Base-by-base conservation (phyloP, 305 asterid species). In the Plantago coronopus region DNA sequence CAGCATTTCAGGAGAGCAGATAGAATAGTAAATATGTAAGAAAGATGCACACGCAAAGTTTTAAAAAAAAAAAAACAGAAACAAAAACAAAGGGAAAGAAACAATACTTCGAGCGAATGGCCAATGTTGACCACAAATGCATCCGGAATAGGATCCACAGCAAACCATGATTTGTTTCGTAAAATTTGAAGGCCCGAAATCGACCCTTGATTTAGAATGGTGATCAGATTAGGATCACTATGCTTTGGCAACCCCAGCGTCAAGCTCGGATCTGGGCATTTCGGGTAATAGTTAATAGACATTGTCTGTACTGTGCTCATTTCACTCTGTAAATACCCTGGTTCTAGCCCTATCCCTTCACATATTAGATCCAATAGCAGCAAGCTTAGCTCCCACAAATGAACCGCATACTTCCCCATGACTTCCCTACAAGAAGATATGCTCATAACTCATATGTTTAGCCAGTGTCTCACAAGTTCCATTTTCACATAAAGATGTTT, bases 181-280 rank as follows among this genome's bases (percentile, higher is more conserved):
- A 69, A 48, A 44, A 63, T 70, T 47, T 69, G 74, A 54, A 76
- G 78, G 5, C 74, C 76, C 2, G 46, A 1, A 15, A 68, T 46
- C 12, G 44, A 13, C 5, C 73, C 74, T 66, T 62, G 78, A 18
- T 29, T 49, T 21, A 77, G 64, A 37, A 71, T 5, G 22, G 73
- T 73, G 23, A 77, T 60, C 17, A 73, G 46, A 19, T 69, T 65
- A 11, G 64, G 55, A 61, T 76, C 76, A 40, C 54, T 21, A 8
- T 76, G 81, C 57, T 60, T 70, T 7, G 71, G 69, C 34, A 68
- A 66, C 42, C 76, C 78, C 40, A 71, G 46, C 1, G 74, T 76
- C 53, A 72, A 31, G 54, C 59, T 46, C 5, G 78, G 81, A 18
- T 76, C 69, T 3, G 69, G 74, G 48, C 70, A 73, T 29, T 56